phyloP scores from a whole-genome alignment of 2,329 filamentous ascomycete genomes.

The Cordyceps pruinosa region DNA sequence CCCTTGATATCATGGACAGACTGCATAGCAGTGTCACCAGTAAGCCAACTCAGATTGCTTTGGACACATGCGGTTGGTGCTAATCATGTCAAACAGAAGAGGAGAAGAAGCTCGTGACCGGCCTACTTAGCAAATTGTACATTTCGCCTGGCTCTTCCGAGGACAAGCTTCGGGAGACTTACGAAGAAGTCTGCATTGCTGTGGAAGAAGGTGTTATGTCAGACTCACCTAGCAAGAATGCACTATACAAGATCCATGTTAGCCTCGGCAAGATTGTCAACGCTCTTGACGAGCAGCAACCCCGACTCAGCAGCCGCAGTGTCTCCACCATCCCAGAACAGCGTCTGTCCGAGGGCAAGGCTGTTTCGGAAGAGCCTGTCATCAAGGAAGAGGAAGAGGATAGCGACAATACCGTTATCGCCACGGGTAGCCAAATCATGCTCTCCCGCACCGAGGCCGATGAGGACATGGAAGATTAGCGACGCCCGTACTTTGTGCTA shows the following conservation, averaged over 20 bases:
- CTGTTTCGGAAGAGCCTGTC: conserved; percentile 32
- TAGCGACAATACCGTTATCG: conserved; percentile 27
- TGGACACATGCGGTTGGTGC: neutral
- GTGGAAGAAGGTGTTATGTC: conserved; percentile 55
- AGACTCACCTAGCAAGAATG: conserved; percentile 56
- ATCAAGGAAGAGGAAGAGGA: conserved; percentile 45
- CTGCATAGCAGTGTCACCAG: conserved; percentile 60
- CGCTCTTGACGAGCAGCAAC: conserved; percentile 41
- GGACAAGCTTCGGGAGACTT: conserved; percentile 50
- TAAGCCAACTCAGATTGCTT: conserved; percentile 37
- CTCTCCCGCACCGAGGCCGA: conserved; percentile 7
- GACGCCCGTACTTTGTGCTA: neutral
- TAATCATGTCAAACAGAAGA: conserved; percentile 53
- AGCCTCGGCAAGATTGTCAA: conserved; percentile 62
- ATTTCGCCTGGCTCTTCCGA: conserved; percentile 61
- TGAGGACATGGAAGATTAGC: conserved; percentile 26
- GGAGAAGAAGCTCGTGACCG: conserved; percentile 74
- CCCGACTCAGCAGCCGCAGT: conserved; percentile 37
- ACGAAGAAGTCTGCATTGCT: conserved; percentile 52
- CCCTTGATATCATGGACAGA: conserved; percentile 68
- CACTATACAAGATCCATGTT: conserved; percentile 62
- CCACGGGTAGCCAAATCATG: conserved; percentile 23
- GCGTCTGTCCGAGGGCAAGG: conserved; percentile 31
- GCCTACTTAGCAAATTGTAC: conserved; percentile 75
- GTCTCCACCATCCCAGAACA: conserved; percentile 31